Conservation (phyloP, 352 stramenopile genomes). For the Phytopythium vexans region DNA sequence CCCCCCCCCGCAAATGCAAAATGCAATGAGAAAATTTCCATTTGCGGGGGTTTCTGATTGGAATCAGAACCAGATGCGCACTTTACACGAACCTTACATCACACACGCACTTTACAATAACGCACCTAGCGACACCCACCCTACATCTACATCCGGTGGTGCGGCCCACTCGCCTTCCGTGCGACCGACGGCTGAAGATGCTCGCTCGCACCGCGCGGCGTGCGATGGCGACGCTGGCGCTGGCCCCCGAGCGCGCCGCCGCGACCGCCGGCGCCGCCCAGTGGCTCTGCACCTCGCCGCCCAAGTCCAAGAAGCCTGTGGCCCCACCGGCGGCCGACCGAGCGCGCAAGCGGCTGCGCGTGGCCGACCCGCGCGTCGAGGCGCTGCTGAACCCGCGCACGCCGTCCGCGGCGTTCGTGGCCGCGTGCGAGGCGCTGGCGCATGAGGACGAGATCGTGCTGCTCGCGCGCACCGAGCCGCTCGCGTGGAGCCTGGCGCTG, state of each 20-base stretch:
- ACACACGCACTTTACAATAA: background rate
- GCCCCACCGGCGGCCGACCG: too few species aligned
- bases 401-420: slow-evolving; percentile 24
- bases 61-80: background rate
- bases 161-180: background rate
- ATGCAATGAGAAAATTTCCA: too few species aligned
- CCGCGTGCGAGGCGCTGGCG: slow-evolving; percentile 29
- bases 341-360: too few species aligned
- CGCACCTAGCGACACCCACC: background rate
- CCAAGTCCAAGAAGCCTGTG: too few species aligned
- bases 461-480: slow-evolving; percentile 41
- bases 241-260: too few species aligned
- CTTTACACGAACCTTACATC: background rate
- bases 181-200: too few species aligned
- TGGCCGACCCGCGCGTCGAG: slow-evolving; percentile 25
- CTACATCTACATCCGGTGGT: slow-evolving; percentile 2
- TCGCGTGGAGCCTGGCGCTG: slow-evolving; percentile 60
- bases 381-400: slow-evolving; percentile 35
- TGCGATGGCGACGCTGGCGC: too few species aligned
- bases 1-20: too few species aligned
- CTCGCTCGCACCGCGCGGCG: too few species aligned
- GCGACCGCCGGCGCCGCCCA: too few species aligned
- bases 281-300: too few species aligned
- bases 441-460: slow-evolving; percentile 38
- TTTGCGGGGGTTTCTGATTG: too few species aligned